Conservation (phyloP, 2,329 filamentous ascomycete species). For the Colletotrichum truncatum region DNA sequence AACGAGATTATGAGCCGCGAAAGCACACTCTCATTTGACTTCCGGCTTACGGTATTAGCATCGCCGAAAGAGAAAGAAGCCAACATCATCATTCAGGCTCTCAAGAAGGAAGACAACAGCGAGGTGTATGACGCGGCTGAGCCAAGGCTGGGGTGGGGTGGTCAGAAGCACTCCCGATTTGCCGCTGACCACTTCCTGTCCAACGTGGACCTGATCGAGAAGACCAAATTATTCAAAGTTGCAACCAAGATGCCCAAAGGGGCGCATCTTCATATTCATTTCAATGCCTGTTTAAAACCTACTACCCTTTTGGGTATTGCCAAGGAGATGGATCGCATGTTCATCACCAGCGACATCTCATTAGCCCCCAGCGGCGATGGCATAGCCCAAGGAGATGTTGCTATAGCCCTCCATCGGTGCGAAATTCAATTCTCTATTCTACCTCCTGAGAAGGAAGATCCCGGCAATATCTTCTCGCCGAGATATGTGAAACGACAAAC, state of each 20-base stretch:
- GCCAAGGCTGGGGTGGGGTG: conserved; percentile 46
- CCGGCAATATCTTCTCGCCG: conserved; percentile 57
- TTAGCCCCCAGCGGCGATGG: conserved; percentile 40
- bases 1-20: conserved; percentile 42
- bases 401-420: conserved; percentile 43
- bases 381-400: conserved; percentile 31
- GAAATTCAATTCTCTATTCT: conserved; percentile 68
- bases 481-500: conserved; percentile 55
- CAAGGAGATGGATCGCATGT: conserved; percentile 71
- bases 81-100: conserved; percentile 48
- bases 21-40: conserved; percentile 50
- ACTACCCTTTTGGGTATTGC: conserved; percentile 64
- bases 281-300: conserved; percentile 77
- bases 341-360: conserved; percentile 68
- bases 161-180: conserved; percentile 55
- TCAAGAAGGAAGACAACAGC: conserved; percentile 47
- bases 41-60: conserved; percentile 42
- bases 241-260: conserved; percentile 74
- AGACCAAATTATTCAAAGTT: conserved; percentile 66
- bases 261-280: conserved; percentile 78
- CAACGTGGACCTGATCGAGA: conserved; percentile 61
- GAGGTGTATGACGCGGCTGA: conserved; percentile 45
- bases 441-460: conserved; percentile 41
- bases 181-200: conserved; percentile 67
- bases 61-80: conserved; percentile 46